Conservation (phyloP, 177 flowering plant species). For the Vitis hybrid region DNA sequence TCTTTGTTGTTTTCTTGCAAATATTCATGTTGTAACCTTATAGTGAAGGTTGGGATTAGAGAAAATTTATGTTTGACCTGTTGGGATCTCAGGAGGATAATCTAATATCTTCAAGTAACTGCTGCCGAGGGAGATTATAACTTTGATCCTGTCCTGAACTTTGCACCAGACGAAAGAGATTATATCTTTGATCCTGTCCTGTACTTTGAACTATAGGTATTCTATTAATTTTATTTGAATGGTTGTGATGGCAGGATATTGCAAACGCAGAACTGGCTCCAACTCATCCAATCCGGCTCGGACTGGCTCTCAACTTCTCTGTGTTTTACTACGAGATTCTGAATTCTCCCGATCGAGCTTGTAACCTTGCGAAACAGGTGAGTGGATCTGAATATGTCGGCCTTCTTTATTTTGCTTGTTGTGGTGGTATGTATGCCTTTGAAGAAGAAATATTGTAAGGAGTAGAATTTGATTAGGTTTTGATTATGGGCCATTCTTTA, state of each 20-base stretch:
- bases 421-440: not conserved
- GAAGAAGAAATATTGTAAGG: too few species aligned
- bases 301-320: conserved; percentile 54
- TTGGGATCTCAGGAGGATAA: not conserved
- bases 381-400: not conserved
- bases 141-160: not conserved
- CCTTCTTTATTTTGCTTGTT: not conserved
- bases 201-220: not conserved
- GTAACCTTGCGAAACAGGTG: conserved; percentile 57
- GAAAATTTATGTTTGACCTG: not conserved
- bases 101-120: too few species aligned
- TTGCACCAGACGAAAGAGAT: not conserved
- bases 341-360: conserved; percentile 60
- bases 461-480: not conserved
- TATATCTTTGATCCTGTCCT: not conserved
- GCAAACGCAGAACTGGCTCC: conserved; percentile 48
- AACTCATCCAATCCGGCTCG: conserved; percentile 53
- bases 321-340: conserved; percentile 57
- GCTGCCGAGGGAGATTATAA: not conserved
- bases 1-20: too few species aligned
- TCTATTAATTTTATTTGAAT: not conserved
- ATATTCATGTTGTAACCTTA: too few species aligned
- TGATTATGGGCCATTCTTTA: not conserved
- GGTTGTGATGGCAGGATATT: conserved; percentile 36
- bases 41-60: not conserved